Evolutionary conservation across 257 asterid species (phyloP).

Genomic region (Solanum ahanhuiri): DNA sequence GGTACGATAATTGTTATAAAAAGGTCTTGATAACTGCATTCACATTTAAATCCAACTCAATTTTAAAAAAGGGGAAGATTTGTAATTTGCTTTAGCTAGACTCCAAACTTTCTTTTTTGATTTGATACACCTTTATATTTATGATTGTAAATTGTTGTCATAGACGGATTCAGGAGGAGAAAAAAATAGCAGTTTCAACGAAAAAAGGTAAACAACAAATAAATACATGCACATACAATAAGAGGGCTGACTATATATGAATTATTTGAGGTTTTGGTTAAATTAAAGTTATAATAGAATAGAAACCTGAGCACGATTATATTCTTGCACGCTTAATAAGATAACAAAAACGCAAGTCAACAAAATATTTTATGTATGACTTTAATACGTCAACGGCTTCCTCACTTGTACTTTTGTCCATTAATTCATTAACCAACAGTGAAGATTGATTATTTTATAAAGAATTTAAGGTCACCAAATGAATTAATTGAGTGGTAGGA

Average conservation of each 20-base stretch:
- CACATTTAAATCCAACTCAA: not conserved
- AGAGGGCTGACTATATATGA: not conserved
- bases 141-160: too few relatives aligned
- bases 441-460: not conserved
- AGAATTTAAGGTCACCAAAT: not conserved
- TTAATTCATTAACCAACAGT: not conserved
- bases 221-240: not conserved
- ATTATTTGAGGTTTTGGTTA: not conserved
- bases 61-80: not conserved
- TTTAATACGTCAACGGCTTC: not conserved
- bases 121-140: not conserved
- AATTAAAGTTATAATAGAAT: not conserved
- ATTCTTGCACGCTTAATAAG: constrained; percentile 4
- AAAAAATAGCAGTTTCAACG: accelerated
- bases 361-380: not conserved
- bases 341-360: constrained; percentile 10
- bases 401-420: not conserved
- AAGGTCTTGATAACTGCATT: not conserved
- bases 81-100: not conserved
- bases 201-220: too few relatives aligned
- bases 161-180: too few relatives aligned
- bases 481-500: not conserved
- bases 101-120: not conserved
- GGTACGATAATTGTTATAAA: not conserved
- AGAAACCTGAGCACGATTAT: not conserved